Evolutionary conservation across 345 rosid species (phyloP).

Genomic region (Schrenkiella parvula): DNA sequence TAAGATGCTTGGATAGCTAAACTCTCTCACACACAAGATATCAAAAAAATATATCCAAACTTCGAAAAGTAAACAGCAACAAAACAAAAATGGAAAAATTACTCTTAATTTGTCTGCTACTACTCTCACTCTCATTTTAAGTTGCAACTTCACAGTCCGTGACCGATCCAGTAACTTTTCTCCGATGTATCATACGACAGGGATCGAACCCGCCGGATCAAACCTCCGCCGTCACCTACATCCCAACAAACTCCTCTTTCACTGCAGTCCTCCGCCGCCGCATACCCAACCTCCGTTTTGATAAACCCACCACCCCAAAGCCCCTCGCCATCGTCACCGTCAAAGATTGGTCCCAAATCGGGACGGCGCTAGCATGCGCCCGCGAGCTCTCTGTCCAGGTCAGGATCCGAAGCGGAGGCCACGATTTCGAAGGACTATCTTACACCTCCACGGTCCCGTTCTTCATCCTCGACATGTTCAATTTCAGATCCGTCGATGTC

Average conservation of each 20-base stretch:
- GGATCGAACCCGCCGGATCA: conserved; percentile 3
- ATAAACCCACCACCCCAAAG: conserved; percentile 37
- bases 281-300: conserved; percentile 41
- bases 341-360: too few species aligned
- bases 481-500: conserved; percentile 22
- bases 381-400: conserved; percentile 33
- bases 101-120: not conserved
- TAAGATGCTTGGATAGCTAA: too few species aligned
- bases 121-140: conserved; percentile 1
- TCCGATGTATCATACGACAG: conserved; percentile 11
- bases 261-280: conserved; percentile 29
- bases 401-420: conserved; percentile 47
- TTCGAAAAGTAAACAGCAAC: not conserved
- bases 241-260: conserved; percentile 34
- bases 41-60: not conserved
- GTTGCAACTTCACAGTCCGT: conserved; percentile 14
- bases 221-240: conserved; percentile 15
- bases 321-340: conserved; percentile 39
- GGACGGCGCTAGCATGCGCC: conserved; percentile 37
- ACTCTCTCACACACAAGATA: not conserved
- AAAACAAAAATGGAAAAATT: not conserved
- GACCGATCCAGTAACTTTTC: not conserved
- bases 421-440: conserved; percentile 45
- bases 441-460: conserved; percentile 40
- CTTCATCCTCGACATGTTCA: conserved; percentile 35